Evolutionary conservation across 2,329 filamentous ascomycete genomes (phyloP), one percentile per base, ranked within the genome.

Genomic region (Alternaria consortialis): DNA sequence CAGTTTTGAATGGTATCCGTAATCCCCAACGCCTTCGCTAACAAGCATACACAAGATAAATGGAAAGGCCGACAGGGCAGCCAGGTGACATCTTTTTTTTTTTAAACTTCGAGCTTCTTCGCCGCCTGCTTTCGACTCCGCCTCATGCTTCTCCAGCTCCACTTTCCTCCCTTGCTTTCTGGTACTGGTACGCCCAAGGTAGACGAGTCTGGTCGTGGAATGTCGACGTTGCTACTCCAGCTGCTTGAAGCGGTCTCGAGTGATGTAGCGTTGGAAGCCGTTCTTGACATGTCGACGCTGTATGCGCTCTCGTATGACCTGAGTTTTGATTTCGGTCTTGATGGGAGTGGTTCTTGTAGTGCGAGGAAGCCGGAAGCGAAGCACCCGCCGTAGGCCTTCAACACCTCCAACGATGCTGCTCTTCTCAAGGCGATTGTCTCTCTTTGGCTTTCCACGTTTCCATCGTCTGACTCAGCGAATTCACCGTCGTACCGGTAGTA

Each of bases 351-450:
- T 17, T 69, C 59, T 55, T 69, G 67, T 56, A 73, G 68, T 6
- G 69, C 69, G 39, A 73, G 61, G 42, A 73, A 73, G n/a, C 70
- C 68, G n/a, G 72, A 77, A 11, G 74, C 68, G 40, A 74, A 73
- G 59, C 70, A 70, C 11, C 75, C 74, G 12, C 68, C 66, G 43
- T 78, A 78, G 11, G 76, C 66, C 53, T 74, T 72, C 53, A 77
- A 54, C 12, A 70, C 74, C 17, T 77, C 73, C 51, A 72, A 27
- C 4, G 72, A 74, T 15, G 73, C 70, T 15, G 67, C 64, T 51
- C 66, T 69, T 39, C 67, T 63, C 39, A 74, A 50, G 11, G 68
- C 70, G 32, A 73, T 67, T 15, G 68, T 60, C 25, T 65, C 58
- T 42, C 53, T 61, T 51, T 58, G 62, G 15, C 60, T 60, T 42